Percentiles rank a stretch among this genome's conserved stretches.
Evolutionary conservation across 108 stramenopile genomes (phyloP).

Genomic region (Hondaea fermentalgiana): DNA sequence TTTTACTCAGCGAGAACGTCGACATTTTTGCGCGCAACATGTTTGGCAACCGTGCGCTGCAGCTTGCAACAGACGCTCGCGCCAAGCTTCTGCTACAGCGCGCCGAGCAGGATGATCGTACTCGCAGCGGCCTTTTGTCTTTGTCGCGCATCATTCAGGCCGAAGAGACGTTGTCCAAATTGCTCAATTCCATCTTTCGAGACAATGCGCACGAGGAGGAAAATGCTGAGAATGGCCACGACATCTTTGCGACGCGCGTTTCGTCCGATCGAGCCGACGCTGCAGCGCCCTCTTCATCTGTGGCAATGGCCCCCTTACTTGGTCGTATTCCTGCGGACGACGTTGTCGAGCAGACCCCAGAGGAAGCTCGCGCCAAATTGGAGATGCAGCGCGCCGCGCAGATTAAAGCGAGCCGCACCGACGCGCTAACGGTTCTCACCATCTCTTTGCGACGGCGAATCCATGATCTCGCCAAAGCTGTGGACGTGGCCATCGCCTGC

Average conservation of each 20-base stretch:
- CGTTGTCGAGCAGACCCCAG: neutral
- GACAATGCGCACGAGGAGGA: neutral
- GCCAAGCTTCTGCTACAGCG: neutral
- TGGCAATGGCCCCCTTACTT: neutral
- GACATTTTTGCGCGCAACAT: neutral
- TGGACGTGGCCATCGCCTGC: neutral
- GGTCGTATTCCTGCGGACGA: too few species aligned
- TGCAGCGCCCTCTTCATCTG: neutral
- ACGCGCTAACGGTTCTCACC: neutral
- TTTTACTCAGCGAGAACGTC: slow-evolving; percentile 1
- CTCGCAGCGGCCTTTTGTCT: neutral
- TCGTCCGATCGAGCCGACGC: neutral
- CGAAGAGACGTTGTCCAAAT: neutral
- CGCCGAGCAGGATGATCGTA: neutral
- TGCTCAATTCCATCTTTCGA: neutral
- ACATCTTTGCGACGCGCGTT: neutral
- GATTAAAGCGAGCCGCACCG: neutral
- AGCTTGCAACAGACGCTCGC: neutral
- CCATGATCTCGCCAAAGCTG: neutral
- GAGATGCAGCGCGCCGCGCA: neutral
- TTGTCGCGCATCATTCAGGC: neutral
- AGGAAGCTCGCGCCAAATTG: neutral
- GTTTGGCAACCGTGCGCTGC: neutral
- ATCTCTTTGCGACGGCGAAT: neutral
- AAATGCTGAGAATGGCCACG: neutral